Evolutionary conservation across 192 early-diverging fungal genomes (phyloP).

Genomic region (Dimargaris verticillata): DNA sequence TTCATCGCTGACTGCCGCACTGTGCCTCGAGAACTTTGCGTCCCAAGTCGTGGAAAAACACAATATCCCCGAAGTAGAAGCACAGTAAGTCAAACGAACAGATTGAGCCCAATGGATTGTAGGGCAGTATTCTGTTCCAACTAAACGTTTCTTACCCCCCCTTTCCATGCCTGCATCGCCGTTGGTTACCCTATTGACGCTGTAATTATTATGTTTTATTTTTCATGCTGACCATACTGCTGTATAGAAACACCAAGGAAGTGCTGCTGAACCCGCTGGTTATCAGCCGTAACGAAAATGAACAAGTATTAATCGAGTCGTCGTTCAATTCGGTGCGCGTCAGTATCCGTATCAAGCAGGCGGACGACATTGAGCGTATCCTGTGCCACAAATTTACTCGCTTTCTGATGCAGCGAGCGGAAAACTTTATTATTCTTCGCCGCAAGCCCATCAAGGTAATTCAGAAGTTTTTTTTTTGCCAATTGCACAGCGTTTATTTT

Average conservation of each 20-base stretch:
- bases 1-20: slow-evolving; percentile 78
- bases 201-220: too few relatives aligned
- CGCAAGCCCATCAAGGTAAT: slow-evolving; percentile 72
- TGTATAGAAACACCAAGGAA: slow-evolving; percentile 57
- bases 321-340: slow-evolving; percentile 88
- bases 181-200: too few relatives aligned
- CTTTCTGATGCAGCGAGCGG: slow-evolving; percentile 92
- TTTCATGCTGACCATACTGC: too few relatives aligned
- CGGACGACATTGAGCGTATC: slow-evolving; percentile 90
- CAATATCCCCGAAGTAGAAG: slow-evolving; percentile 97
- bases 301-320: slow-evolving; percentile 79
- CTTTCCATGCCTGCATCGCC: too few relatives aligned
- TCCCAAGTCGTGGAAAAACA: slow-evolving; percentile 95
- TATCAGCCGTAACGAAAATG: slow-evolving; percentile 83
- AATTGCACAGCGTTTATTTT: too few relatives aligned
- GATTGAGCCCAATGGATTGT: too few relatives aligned
- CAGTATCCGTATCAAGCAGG: slow-evolving; percentile 93
- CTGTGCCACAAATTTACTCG: slow-evolving; percentile 93
- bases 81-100: slow-evolving; percentile 21
- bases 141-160: too few relatives aligned
- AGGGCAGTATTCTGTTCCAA: too few relatives aligned
- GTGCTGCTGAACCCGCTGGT: slow-evolving; percentile 72
- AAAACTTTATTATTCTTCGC: slow-evolving; percentile 86
- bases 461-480: too few relatives aligned
- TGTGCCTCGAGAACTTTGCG: slow-evolving; percentile 95